phyloP scores from a whole-genome alignment of 805 yeast species.

The Spathaspora arborariae region DNA sequence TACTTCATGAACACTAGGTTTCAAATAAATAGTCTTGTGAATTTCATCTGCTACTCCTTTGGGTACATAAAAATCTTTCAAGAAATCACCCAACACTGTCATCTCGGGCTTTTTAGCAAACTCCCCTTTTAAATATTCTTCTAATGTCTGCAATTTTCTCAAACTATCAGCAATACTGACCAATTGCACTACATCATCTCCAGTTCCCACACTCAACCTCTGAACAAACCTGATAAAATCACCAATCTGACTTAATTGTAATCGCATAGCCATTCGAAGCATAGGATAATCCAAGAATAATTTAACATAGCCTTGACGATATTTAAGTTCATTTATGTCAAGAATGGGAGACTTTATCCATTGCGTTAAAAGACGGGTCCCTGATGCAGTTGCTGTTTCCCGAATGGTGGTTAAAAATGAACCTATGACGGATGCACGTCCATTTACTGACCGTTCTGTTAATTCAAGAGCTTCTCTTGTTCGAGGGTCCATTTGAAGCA shows the following conservation, averaged over 20 bases:
- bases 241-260: constrained; percentile 41
- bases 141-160: constrained; percentile 18
- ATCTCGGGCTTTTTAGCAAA: constrained; percentile 14
- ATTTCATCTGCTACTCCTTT: constrained; percentile 40
- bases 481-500: constrained; percentile 76
- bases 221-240: constrained; percentile 63
- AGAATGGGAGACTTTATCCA: constrained; percentile 84
- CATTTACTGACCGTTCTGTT: constrained; percentile 45
- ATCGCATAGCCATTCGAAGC: constrained; percentile 22
- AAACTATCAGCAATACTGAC: constrained; percentile 31
- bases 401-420: constrained; percentile 67
- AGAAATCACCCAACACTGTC: constrained; percentile 19
- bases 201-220: constrained; percentile 37
- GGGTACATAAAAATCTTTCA: constrained; percentile 35
- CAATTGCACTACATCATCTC: constrained; percentile 29
- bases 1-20: constrained; percentile 5
- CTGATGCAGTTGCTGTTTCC: constrained; percentile 76
- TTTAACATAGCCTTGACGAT: constrained; percentile 42
- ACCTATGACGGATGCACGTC: constrained; percentile 56
- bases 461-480: constrained; percentile 77
- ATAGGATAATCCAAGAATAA: constrained; percentile 22
- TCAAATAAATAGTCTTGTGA: constrained; percentile 23
- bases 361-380: constrained; percentile 70
- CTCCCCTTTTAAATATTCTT: constrained; percentile 13
- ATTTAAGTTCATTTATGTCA: constrained; percentile 48